Evolutionary conservation across 1,284 basidiomycete genomes (phyloP), one percentile per base, ranked within the genome.

Genomic region (Austropuccinia psidii): DNA sequence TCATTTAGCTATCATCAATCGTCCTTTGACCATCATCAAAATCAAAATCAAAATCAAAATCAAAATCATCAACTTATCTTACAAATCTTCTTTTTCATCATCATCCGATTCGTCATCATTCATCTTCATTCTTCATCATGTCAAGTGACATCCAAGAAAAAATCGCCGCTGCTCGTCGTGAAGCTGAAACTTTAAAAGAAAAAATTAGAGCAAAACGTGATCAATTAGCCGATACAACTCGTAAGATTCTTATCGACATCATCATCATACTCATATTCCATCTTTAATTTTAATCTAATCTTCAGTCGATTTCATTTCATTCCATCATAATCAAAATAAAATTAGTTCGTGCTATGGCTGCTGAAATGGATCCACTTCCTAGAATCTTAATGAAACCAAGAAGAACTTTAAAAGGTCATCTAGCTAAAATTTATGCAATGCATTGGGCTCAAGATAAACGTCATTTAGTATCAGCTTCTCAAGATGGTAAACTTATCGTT

Each of bases 361-460:
- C 90, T 72, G 95, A 98, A 81, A 90, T 97, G 43, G 93, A 96
- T 76, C 89, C 93, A 15, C 85, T 98, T 62, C 94, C 95, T 43
- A 89, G 95, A 75, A 90, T 98, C 77, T 88, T 95, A 37, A 93
- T 98, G 90, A 91, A 93, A 78, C 90, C 92, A 58, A 88, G 94
- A 75, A 88, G 95, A 76, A 92, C 93, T 75, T 87, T 98, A 78
- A 90, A 94, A 79, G 95, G 95, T 55, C 96, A 98, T 83, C 86
- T 98, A 74, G 94, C 95, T 77, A 99, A 99, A 86, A 97, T 99
- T 80, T 98, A 98, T 82, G 94, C 96, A 61, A 95, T 98, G 89
- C 95, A 98, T 82, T 99, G 96, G 96, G 90, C 95, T 21, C 88
- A 89, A 74, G 96, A 98, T 84, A 88, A 92, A 80, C 86, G 93